phyloP scores from a whole-genome alignment of 805 yeast genomes.

The Starmerella asiatica region DNA sequence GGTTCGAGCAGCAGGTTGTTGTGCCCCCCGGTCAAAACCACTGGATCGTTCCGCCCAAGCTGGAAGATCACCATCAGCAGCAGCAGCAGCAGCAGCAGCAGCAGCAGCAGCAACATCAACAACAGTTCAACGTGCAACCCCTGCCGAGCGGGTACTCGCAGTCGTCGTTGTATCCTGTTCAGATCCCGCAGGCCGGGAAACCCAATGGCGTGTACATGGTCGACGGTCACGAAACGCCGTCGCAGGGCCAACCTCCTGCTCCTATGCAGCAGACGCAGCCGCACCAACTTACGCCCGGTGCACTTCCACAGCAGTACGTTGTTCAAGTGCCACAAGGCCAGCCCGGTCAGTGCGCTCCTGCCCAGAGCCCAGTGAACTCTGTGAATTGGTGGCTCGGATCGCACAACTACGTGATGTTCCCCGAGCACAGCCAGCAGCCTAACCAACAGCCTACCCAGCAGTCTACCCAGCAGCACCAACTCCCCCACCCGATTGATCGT shows the following conservation, averaged over 20 bases:
- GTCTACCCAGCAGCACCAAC: constrained; percentile 1
- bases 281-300: too few species aligned
- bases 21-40: constrained; percentile 1
- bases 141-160: not conserved
- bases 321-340: not conserved
- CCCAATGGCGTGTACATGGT: not conserved
- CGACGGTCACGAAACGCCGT: too few species aligned
- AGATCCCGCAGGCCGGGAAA: not conserved
- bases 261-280: constrained; percentile 5
- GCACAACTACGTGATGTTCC: constrained; percentile 13
- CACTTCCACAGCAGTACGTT: not conserved
- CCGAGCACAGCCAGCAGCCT: constrained; percentile 4
- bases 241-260: not conserved
- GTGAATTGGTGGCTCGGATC: constrained; percentile 7
- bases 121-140: not conserved
- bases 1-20: constrained; percentile 15
- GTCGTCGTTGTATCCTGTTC: not conserved
- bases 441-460: constrained; percentile 1
- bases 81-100: not conserved
- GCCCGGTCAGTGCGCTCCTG: too few species aligned
- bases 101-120: not conserved
- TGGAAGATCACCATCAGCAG: not conserved
- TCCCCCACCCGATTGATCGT: constrained; percentile 6
- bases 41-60: not conserved
- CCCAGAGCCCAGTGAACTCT: too few species aligned